Evolutionary conservation across 345 rosid genomes (phyloP).

Genomic region (Citrus hindsii): DNA sequence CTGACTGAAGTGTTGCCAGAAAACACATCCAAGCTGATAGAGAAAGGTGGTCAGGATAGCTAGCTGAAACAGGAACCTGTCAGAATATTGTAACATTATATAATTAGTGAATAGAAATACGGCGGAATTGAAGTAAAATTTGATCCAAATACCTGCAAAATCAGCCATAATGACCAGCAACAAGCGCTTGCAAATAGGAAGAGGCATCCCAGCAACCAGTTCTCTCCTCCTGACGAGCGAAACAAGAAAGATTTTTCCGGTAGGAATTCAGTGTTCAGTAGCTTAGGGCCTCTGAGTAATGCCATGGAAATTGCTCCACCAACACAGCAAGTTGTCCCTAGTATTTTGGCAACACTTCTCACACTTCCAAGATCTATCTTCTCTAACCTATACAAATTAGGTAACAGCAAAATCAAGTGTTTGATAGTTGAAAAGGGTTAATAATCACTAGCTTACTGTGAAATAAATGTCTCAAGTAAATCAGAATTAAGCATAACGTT

Average conservation of each 20-base stretch:
- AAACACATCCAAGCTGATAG: slow-evolving; percentile 80
- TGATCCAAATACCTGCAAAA: slow-evolving; percentile 51
- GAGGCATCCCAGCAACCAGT: slow-evolving; percentile 63
- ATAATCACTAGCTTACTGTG: not conserved
- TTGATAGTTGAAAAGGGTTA: not conserved
- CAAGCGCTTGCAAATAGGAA: slow-evolving; percentile 50
- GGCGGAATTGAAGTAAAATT: not conserved
- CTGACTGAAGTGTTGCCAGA: slow-evolving; percentile 55
- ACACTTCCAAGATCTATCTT: slow-evolving; percentile 41
- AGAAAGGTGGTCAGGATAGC: slow-evolving; percentile 56
- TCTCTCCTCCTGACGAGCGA: slow-evolving; percentile 19
- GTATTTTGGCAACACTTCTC: slow-evolving; percentile 60
- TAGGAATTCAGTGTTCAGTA: slow-evolving; percentile 38
- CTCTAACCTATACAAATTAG: slow-evolving; percentile 47
- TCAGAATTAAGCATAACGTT: too few relatives aligned
- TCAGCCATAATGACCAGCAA: slow-evolving; percentile 79
- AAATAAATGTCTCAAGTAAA: too few relatives aligned
- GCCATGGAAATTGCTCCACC: slow-evolving; percentile 67
- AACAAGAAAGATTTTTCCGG: slow-evolving; percentile 17
- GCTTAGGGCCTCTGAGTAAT: slow-evolving; percentile 65
- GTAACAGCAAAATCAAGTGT: not conserved
- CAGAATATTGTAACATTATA: not conserved
- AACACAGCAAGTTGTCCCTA: slow-evolving; percentile 58
- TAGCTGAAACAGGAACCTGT: slow-evolving; percentile 57
- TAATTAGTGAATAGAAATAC: not conserved